Base-by-base conservation (phyloP, 148 eudicot genomes). In the Rhododendron molle region DNA sequence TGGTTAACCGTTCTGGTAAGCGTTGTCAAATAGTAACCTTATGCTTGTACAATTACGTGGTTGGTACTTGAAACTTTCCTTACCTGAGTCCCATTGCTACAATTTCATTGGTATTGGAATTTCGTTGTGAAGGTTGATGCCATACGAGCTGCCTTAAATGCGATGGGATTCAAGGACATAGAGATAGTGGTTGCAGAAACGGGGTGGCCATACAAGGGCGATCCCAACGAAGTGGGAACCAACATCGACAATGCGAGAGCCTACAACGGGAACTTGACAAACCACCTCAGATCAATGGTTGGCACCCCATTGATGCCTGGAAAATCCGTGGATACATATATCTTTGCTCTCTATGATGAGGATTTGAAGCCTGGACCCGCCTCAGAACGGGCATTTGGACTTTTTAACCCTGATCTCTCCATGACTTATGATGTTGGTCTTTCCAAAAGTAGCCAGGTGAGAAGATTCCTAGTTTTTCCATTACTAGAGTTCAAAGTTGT, bases 281-380 rank as follows among this genome's bases (percentile, higher is more conserved):
- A 87, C 84, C 97, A 94, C 86, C 92, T 94, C 0, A 89, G 91
- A 83, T 94, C 97, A 58, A 92, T 88, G 91, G 94, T 87, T 62
- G 99, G 99, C 13, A 96, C 98, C 44, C 99, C 99, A 5, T 83
- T 95, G 32, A 96, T 93, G 98, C 98, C 98, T 9, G 95, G 95
- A 46, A 92, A 94, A 84, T 93, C 96, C 0, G 89, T 96, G 34
- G 98, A 95, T 87, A 95, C 96, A 0, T 96, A 95, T 82, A 60
- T 96, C 21, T 96, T 96, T 92, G 99, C 99, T 11, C 94, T 96
- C 40, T 96, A 92, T 88, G 95, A 96, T 16, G 99, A 96, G 89
- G 90, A 96, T 82, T 90, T 93, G 89, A 96, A 96, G 84, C 98
- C 96, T 2, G 99, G 98, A 0, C 90, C 97, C 0, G 62, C 84